These are phyloP conservation scores for Penicillium ochrochloron DNA, from an alignment of 495 filamentous ascomycete species.

Conservation along the genomic window DNA sequence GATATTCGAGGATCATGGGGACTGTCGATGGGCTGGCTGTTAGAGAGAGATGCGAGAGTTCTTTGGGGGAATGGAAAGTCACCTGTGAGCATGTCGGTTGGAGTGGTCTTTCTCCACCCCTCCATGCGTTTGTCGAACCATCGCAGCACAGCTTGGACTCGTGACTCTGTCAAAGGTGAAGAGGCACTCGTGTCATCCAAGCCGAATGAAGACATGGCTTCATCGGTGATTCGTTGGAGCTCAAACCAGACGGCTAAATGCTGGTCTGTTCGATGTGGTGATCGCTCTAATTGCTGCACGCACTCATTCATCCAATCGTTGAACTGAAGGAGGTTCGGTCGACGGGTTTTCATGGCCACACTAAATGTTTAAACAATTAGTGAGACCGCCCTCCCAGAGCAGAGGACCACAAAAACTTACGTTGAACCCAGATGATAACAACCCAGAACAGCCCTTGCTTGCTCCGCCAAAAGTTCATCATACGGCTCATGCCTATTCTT, in stretches of 20 bases:
- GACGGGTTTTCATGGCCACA: constrained; percentile 55
- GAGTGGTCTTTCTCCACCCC: constrained; percentile 47
- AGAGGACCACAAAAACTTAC: constrained; percentile 29
- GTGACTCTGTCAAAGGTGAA: constrained; percentile 47
- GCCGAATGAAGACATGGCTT: constrained; percentile 51
- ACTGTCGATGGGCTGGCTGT: constrained; percentile 42
- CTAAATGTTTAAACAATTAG: constrained; percentile 29
- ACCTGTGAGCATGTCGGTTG: constrained; percentile 47
- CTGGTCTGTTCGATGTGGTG: constrained; percentile 45
- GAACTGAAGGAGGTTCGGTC: constrained; percentile 55
- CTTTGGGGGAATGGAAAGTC: constrained; percentile 9
- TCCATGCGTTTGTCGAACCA: constrained; percentile 54
- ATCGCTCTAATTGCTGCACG: constrained; percentile 43
- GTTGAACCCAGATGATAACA: constrained; percentile 54
- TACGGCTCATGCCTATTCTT: constrained; percentile 25
- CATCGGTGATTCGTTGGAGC: constrained; percentile 52
- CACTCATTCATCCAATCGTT: constrained; percentile 56
- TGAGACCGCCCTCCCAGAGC: background rate
- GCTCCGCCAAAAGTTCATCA: constrained; percentile 46
- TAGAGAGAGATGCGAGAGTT: constrained; percentile 28
- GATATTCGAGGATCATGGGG: constrained; percentile 51
- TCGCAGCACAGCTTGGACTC: constrained; percentile 50
- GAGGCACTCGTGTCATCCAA: constrained; percentile 54
- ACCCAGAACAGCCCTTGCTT: constrained; percentile 49
- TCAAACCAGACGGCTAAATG: constrained; percentile 52